Evolutionary conservation across 2,329 filamentous ascomycete genomes (phyloP).

Genomic region (Exophiala aquamarina): DNA sequence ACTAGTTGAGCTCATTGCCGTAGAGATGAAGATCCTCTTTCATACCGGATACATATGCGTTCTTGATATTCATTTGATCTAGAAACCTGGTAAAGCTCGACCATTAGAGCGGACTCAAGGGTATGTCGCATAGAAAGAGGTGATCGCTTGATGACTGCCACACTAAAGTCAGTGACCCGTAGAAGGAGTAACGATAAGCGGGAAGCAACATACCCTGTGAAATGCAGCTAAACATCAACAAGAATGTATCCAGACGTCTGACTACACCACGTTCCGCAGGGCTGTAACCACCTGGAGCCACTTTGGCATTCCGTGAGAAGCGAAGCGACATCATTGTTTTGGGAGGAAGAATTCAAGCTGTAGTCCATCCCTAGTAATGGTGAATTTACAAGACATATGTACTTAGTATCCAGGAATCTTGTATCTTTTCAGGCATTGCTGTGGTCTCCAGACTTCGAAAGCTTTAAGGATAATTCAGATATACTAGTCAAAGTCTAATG

Average conservation of each 20-base stretch:
- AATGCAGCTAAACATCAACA: conserved; percentile 4
- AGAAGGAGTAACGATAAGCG: not conserved
- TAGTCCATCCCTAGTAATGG: too few relatives aligned
- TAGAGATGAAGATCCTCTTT: conserved; percentile 51
- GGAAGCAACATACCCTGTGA: conserved; percentile 2
- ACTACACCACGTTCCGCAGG: conserved; percentile 2
- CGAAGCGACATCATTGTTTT: not conserved
- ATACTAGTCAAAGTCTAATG: not conserved
- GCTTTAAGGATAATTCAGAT: too few relatives aligned
- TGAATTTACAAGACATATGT: too few relatives aligned
- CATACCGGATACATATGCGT: conserved; percentile 32
- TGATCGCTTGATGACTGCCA: too few relatives aligned
- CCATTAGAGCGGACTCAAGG: too few relatives aligned
- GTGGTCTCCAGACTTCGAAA: too few relatives aligned
- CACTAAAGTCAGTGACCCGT: too few relatives aligned
- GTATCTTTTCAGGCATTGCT: too few relatives aligned
- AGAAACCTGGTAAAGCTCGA: conserved; percentile 3
- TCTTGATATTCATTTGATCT: conserved; percentile 21
- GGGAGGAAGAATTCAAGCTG: too few relatives aligned
- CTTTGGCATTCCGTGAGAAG: not conserved
- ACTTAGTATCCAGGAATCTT: too few relatives aligned
- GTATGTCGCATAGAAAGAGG: too few relatives aligned
- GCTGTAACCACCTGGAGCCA: not conserved
- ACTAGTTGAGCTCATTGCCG: conserved; percentile 51
- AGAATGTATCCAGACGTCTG: not conserved